Evolutionary conservation across 2,329 filamentous ascomycete species (phyloP).

Genomic region (Aspergillus transmontanensis): DNA sequence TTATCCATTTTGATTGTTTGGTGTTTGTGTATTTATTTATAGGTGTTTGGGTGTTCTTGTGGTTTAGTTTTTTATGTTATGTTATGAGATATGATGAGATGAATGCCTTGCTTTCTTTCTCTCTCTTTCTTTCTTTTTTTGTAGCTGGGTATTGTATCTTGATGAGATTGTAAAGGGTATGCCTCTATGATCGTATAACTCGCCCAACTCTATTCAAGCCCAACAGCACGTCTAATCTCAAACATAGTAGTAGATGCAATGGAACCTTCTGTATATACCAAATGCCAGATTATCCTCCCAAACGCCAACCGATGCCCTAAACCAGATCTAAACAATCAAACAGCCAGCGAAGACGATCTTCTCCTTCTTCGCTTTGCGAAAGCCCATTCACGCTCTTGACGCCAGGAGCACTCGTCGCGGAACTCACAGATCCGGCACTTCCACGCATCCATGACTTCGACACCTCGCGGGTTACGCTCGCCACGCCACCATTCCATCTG

Average conservation of each 20-base stretch:
- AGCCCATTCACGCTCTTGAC: conserved; percentile 68
- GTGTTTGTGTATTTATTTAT: conserved; percentile 37
- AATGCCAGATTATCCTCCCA: not conserved
- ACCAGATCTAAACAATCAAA: not conserved
- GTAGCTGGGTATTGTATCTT: not conserved
- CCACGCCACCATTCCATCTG: conserved; percentile 91
- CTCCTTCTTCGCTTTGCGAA: conserved; percentile 37
- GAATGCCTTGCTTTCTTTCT: not conserved
- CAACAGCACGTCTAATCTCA: not conserved
- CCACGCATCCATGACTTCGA: conserved; percentile 80
- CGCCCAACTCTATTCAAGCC: not conserved
- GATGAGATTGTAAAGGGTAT: not conserved
- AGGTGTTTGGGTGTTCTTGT: not conserved
- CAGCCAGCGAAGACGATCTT: conserved; percentile 16
- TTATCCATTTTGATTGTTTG: conserved; percentile 59
- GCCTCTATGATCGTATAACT: not conserved
- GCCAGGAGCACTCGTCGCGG: conserved; percentile 75
- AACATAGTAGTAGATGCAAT: not conserved
- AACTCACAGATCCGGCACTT: conserved; percentile 90
- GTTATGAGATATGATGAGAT: not conserved
- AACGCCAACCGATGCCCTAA: not conserved
- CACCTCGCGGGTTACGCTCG: conserved; percentile 69
- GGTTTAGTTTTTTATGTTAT: not conserved
- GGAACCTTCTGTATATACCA: not conserved
- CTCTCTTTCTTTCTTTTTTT: not conserved